Percentiles rank a stretch among this genome's conserved stretches.
Conservation (phyloP, 2,329 filamentous ascomycete species). For the Colletotrichum horii region DNA sequence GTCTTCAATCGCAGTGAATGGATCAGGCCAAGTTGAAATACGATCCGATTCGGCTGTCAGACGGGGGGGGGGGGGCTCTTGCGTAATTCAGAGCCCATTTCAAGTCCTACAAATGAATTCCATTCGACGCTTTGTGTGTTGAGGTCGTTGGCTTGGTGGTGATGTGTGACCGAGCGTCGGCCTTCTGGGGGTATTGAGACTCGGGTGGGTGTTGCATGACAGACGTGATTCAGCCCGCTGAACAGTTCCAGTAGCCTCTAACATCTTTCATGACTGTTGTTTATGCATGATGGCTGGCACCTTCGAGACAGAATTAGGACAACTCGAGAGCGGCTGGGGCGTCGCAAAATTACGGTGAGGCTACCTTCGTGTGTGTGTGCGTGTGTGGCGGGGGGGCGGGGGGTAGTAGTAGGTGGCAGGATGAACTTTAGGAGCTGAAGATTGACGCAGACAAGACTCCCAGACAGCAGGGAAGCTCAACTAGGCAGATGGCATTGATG, state of each 20-base stretch:
- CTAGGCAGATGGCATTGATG: neutral
- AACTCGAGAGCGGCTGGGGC: neutral
- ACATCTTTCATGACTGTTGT: neutral
- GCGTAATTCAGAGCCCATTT: neutral
- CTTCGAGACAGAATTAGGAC: neutral
- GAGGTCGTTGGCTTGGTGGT: neutral
- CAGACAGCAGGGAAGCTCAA: neutral
- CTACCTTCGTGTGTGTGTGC: neutral
- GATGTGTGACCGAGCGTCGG: neutral
- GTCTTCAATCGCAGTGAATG: neutral
- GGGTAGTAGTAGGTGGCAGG: no score
- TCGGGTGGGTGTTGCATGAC: neutral
- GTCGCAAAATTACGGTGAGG: neutral
- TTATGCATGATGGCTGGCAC: neutral
- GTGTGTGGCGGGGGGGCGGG: no score
- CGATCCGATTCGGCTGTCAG: neutral
- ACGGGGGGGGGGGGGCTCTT: neutral
- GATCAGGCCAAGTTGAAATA: neutral
- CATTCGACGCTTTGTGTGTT: neutral
- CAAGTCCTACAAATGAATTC: neutral
- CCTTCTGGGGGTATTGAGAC: neutral
- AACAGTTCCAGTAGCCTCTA: neutral
- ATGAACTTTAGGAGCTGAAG: neutral
- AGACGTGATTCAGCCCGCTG: neutral
- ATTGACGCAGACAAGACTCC: neutral